A percentile compares a stretch with the other conserved stretches of the same genome.
phyloP scores from a whole-genome alignment of 2,329 filamentous ascomycete species.

The Alternaria alternata region DNA sequence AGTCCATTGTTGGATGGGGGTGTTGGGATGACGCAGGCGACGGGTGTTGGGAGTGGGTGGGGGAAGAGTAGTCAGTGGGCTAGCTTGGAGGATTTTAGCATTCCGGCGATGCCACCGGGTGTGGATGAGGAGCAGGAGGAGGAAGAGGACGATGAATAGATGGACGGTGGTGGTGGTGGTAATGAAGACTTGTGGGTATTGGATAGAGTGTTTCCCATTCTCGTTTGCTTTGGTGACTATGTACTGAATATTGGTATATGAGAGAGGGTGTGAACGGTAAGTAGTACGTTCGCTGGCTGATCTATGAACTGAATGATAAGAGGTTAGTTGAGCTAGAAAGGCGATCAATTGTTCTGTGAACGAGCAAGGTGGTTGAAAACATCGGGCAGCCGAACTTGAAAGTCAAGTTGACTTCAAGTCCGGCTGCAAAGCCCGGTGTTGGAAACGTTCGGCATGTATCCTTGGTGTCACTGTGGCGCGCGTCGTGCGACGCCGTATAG shows the following conservation, averaged over 20 bases:
- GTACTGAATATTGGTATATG: background rate
- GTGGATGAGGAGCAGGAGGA: background rate
- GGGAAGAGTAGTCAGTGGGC: conserved; percentile 26
- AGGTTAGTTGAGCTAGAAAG: background rate
- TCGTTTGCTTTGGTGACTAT: background rate
- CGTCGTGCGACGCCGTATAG: too few species aligned
- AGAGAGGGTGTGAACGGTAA: too few species aligned
- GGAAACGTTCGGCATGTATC: background rate
- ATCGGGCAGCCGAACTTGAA: conserved; percentile 3
- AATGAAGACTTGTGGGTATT: background rate
- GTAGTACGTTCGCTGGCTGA: too few species aligned
- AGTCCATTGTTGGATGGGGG: conserved; percentile 30
- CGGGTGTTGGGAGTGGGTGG: background rate
- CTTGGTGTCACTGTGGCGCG: too few species aligned
- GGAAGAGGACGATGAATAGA: conserved; percentile 2
- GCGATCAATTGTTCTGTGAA: background rate
- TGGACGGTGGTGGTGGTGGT: conserved; percentile 4
- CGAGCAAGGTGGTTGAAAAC: background rate
- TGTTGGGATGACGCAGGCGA: conserved; percentile 15
- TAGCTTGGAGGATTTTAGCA: conserved; percentile 45
- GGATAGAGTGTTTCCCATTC: too few species aligned
- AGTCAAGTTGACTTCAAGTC: background rate
- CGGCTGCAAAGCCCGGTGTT: conserved; percentile 1
- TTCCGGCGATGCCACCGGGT: conserved; percentile 37
- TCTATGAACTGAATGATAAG: background rate